phyloP scores from a whole-genome alignment of 176 grass and related monocot species.

The Zoysia japonica region DNA sequence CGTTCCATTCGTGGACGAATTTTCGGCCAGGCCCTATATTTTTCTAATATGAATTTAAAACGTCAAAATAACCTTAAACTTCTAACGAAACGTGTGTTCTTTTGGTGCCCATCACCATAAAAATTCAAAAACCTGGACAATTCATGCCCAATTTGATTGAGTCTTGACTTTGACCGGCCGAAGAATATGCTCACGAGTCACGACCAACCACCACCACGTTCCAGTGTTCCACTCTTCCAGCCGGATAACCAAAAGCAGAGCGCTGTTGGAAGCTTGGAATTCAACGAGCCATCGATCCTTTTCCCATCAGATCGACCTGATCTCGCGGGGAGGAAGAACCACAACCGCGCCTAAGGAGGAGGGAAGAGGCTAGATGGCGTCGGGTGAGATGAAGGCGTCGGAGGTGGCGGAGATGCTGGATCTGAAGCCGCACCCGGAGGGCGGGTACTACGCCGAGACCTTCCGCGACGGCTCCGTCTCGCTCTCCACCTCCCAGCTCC shows the following conservation, averaged over 20 bases:
- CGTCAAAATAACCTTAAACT: background rate
- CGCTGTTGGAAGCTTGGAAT: background rate
- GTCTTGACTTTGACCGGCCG: background rate
- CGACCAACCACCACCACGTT: background rate
- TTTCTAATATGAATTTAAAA: background rate
- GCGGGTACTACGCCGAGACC: constrained; percentile 82
- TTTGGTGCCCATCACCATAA: background rate
- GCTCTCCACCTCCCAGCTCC: constrained; percentile 82
- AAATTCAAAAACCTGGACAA: background rate
- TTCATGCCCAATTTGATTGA: background rate
- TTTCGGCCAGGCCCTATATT: too few species aligned
- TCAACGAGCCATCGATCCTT: background rate
- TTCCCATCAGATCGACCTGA: background rate
- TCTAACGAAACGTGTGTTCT: background rate
- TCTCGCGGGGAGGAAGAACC: background rate
- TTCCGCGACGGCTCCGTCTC: constrained; percentile 82
- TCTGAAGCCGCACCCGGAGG: constrained; percentile 87
- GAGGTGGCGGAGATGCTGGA: constrained; percentile 74
- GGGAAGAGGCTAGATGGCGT: constrained; percentile 33
- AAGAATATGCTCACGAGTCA: background rate
- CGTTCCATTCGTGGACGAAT: too few species aligned
- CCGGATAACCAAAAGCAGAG: background rate
- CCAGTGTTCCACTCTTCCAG: background rate
- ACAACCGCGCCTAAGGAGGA: background rate
- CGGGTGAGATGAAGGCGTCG: constrained; percentile 59